These are phyloP conservation scores for Pseudogymnoascus sp. DNA, from an alignment of 2,329 filamentous ascomycete species.

Conservation along the genomic window DNA sequence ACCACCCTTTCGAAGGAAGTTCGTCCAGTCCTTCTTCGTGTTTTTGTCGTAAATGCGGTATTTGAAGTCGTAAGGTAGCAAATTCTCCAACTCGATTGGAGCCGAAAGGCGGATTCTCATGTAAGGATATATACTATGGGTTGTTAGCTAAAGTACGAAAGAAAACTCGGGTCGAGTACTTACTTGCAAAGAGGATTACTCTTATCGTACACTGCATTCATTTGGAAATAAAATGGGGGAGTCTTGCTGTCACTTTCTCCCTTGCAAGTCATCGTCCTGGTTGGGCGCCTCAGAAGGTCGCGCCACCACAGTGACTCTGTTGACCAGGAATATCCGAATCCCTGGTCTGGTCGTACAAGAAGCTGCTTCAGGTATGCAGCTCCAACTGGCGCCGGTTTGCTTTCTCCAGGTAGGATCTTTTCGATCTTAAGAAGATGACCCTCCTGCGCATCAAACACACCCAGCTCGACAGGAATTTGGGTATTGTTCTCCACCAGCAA, in stretches of 20 bases:
- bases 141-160: conserved; percentile 27
- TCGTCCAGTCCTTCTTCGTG: conserved; percentile 97
- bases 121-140: conserved; percentile 70
- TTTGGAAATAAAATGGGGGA: conserved; percentile 91
- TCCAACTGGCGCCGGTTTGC: conserved; percentile 82
- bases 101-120: conserved; percentile 91
- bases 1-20: conserved; percentile 92
- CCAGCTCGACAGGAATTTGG: conserved; percentile 89
- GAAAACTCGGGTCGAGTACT: conserved; percentile 24
- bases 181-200: conserved; percentile 73
- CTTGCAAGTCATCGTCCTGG: conserved; percentile 79
- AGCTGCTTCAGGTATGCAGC: conserved; percentile 85
- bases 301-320: conserved; percentile 86
- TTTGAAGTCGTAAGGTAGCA: conserved; percentile 96
- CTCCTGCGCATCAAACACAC: conserved; percentile 79
- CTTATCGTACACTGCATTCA: conserved; percentile 78
- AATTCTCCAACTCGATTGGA: conserved; percentile 87
- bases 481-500: conserved; percentile 92
- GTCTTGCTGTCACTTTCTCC: conserved; percentile 72
- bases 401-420: conserved; percentile 89
- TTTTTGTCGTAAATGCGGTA: conserved; percentile 99
- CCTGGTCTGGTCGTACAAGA: conserved; percentile 83
- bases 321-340: conserved; percentile 95
- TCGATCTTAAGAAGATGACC: conserved; percentile 94
- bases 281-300: conserved; percentile 77